A percentile compares a stretch with the other conserved stretches of the same genome.
Conservation (phyloP, 2,329 filamentous ascomycete genomes). For the Fusarium falciforme region DNA sequence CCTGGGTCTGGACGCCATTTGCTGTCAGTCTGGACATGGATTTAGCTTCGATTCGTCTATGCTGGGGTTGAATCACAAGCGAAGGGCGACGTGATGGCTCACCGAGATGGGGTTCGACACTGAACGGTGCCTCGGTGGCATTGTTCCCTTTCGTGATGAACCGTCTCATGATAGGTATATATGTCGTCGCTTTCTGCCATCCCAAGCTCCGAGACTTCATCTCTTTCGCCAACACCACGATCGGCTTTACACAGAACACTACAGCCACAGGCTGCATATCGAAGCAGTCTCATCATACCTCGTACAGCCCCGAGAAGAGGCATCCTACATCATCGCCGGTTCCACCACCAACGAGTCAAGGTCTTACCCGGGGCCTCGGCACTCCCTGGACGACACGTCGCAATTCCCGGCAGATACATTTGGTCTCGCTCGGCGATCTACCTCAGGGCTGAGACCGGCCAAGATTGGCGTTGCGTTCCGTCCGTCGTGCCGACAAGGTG, state of each 20-base stretch:
- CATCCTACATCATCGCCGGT: not conserved
- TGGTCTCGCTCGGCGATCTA: constrained; percentile 10
- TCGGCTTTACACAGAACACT: not conserved
- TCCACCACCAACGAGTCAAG: not conserved
- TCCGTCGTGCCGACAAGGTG: constrained; percentile 32
- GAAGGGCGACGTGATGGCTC: not conserved
- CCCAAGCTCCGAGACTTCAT: not conserved
- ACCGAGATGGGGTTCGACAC: not conserved
- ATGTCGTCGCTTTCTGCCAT: not conserved
- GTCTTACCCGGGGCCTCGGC: not conserved
- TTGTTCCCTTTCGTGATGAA: not conserved
- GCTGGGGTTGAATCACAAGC: not conserved
- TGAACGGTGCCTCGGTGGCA: not conserved
- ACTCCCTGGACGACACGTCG: constrained; percentile 1
- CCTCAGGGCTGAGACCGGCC: not conserved
- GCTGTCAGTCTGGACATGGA: not conserved
- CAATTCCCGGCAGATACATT: constrained; percentile 9
- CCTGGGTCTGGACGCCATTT: not conserved
- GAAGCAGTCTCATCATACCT: not conserved
- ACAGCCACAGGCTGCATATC: not conserved
- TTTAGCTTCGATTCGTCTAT: not conserved
- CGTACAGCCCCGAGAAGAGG: not conserved
- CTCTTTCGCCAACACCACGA: not conserved
- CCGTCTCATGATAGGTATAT: not conserved
- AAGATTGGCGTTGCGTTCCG: constrained; percentile 8